These are phyloP conservation scores for Warburgia ugandensis DNA, from an alignment of 164 flowering plant species.

Conservation along the genomic window DNA sequence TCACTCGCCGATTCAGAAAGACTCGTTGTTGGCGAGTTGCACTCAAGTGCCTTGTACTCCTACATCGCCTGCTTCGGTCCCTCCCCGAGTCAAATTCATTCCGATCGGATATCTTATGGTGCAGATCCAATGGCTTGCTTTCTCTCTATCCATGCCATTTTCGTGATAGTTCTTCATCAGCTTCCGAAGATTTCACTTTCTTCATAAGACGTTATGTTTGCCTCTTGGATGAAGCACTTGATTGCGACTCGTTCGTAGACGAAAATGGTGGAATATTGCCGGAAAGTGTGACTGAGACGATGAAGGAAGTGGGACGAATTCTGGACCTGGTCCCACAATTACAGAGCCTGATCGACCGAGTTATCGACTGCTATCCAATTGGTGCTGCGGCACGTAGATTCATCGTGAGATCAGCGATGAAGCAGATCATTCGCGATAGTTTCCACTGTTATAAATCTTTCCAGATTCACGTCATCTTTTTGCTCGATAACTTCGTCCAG, in stretches of 20 bases:
- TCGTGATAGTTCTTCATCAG: slow-evolving; percentile 38
- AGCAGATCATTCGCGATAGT: slow-evolving; percentile 48
- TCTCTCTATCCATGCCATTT: slow-evolving; percentile 46
- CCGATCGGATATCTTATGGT: slow-evolving; percentile 33
- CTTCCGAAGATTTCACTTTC: slow-evolving; percentile 23
- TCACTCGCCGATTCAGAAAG: slow-evolving; percentile 40
- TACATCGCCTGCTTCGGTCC: slow-evolving; percentile 44
- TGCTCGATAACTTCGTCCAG: slow-evolving; percentile 41
- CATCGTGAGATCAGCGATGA: slow-evolving; percentile 39
- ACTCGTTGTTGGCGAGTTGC: slow-evolving; percentile 61
- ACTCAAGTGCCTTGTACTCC: slow-evolving; percentile 52
- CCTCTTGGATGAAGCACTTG: slow-evolving; percentile 47
- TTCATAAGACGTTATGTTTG: slow-evolving; percentile 50
- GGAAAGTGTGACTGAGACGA: slow-evolving; percentile 13
- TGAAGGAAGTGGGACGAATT: slow-evolving; percentile 22
- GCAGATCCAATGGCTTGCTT: slow-evolving; percentile 32
- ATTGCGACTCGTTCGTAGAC: slow-evolving; percentile 10
- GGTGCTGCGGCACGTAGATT: slow-evolving; percentile 28
- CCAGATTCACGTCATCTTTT: slow-evolving; percentile 21
- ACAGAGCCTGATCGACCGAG: slow-evolving; percentile 46
- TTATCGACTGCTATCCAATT: slow-evolving; percentile 41
- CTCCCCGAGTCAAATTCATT: slow-evolving; percentile 32
- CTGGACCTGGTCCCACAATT: slow-evolving; percentile 37
- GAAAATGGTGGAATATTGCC: background rate
- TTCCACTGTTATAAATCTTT: slow-evolving; percentile 37